Base-by-base conservation (phyloP, 305 asterid genomes). In the Solanum chacoense region DNA sequence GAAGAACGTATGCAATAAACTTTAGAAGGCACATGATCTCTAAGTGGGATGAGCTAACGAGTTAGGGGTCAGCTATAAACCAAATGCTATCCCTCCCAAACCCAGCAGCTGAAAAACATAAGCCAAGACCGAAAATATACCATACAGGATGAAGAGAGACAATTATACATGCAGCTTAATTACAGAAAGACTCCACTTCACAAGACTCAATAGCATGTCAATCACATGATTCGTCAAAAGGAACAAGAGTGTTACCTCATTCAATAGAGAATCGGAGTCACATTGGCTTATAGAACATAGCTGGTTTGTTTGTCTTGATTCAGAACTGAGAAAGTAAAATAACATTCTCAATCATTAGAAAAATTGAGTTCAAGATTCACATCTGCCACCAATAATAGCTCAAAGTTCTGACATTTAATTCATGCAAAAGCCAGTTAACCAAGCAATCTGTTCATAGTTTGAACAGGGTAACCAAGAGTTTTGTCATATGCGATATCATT, bases 201-300 rank as follows among this genome's bases (percentile, higher is more conserved):
- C 87, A 84, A 84, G 87, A 84, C 32, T 31, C 45, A 22, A 59
- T 31, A 84, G 73, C 75, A 59, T 84, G 34, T 55, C 42, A 84
- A 84, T 84, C 74, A 32, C 42, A 32, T 55, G 87, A 84, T 55
- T 84, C 75, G 24, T 34, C 73, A 72, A 45, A 87, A 85, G 84
- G 83, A 89, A 28, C 85, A 91, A 84, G 69, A 34, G 85, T 13
- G 89, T 90, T 93, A 96, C 99, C 99, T 97, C 98, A 90, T 96
- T 97, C 90, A 94, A 90, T 85, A 97, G 99, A 90, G 99, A 97
- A 90, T 94, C 90, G 67, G 99, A 93, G 92, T 97, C 95, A 89
- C 99, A 97, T 85, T 95, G 96, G 94, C 96, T 97, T 91, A 97
- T 97, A 90, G 99, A 97, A 93, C 99, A 97, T 84, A 97, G 92